Evolutionary conservation across 805 yeast species (phyloP), one percentile per base, ranked within the genome.

Genomic region (Metschnikowia koreensis): DNA sequence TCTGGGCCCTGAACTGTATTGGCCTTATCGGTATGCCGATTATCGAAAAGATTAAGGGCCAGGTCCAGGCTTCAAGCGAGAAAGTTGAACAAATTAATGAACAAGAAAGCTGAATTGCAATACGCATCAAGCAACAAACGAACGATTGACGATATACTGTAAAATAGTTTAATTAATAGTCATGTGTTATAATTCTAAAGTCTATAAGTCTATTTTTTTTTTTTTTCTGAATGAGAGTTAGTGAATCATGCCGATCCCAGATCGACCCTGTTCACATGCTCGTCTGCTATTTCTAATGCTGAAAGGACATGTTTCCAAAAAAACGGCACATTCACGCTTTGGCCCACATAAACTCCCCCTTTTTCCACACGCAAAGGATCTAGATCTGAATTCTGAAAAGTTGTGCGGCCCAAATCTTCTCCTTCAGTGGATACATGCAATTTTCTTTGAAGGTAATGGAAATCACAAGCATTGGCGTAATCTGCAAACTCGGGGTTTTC

Each of bases 1-100:
- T 92, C 12, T 93, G 99, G 99, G 93, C 97, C 0, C 83, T 80
- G 61, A 92, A 89, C 63, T 84, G 84, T 1, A 74, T 81, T 28
- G 82, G 81, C 4, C 77, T 75, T 41, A 80, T 93, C 17, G 97
- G 96, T 0, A 68, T 66, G 46, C 62, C 56, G 9, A 61, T 69
- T 8, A 46, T 49, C 17, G 63, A 62, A 3, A 58, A 49, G 34
- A 41, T 57, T 39, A 50, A 26, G 4, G 39, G n/a, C 13, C 45
- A 37, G 33, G 13, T 36, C 17, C 22, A 22, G 34, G 3, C 13
- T 31, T 31, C 13, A 31, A 31, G 34, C 12, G 34, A 10, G 34
- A 22, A 22, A 31, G 34, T 15, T 10, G 15, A 37, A 27, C 41
- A 33, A 22, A 17, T 40, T 17, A 36, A 38, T 12, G 16, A 16